These are phyloP conservation scores for Schwanniomyces vanrijiae DNA, from an alignment of 805 yeast species.

Conservation along the genomic window DNA sequence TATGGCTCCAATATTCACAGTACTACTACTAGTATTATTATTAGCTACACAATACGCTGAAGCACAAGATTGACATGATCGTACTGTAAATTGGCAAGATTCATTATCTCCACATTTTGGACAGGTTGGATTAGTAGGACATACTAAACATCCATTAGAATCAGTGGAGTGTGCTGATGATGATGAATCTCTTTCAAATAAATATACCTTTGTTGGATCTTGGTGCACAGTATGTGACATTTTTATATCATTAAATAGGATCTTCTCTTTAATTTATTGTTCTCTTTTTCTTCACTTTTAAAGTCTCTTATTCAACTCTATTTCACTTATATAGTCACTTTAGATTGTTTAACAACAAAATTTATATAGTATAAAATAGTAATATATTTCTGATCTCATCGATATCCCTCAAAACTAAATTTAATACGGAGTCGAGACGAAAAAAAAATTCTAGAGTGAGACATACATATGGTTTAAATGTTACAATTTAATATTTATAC, in stretches of 20 bases:
- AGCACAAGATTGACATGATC: conserved; percentile 26
- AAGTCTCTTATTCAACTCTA: not conserved
- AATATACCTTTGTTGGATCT: conserved; percentile 2
- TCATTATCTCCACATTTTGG: conserved; percentile 27
- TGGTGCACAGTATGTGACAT: not conserved
- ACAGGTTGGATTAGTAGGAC: conserved; percentile 27
- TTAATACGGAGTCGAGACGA: not conserved
- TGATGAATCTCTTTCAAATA: conserved; percentile 6
- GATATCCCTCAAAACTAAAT: not conserved
- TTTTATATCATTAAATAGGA: not conserved
- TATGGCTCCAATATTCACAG: conserved; percentile 33
- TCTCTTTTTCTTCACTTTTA: not conserved
- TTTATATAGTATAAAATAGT: not conserved
- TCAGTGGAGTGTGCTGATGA: conserved; percentile 14
- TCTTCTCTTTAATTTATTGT: not conserved
- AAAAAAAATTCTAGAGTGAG: not conserved
- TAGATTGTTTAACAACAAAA: not conserved
- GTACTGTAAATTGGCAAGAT: conserved; percentile 19
- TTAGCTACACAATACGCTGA: conserved; percentile 20
- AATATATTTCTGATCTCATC: not conserved
- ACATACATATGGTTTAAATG: not conserved
- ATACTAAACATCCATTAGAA: conserved; percentile 31
- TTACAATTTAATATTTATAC: not conserved
- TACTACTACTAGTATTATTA: conserved; percentile 5
- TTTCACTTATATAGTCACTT: not conserved